These are phyloP conservation scores for Aspergillus incahuasiensis DNA, from an alignment of 495 filamentous ascomycete species.

Conservation along the genomic window DNA sequence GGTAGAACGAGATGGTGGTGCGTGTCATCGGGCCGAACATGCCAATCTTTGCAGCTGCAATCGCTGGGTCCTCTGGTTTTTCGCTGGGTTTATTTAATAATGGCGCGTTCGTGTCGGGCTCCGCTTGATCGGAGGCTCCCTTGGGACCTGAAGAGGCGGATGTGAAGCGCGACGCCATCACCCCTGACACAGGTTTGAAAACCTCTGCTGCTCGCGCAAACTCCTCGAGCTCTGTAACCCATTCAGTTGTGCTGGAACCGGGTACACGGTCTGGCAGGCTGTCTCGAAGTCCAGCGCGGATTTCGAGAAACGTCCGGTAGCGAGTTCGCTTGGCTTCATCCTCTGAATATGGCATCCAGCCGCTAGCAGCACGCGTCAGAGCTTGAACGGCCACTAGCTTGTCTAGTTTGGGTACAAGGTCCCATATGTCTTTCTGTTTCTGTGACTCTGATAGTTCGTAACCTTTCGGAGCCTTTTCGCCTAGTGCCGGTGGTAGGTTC, in stretches of 20 bases:
- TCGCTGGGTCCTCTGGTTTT: conserved; percentile 73
- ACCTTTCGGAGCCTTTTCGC: conserved; percentile 66
- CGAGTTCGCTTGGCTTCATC: conserved; percentile 71
- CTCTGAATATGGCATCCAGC: conserved; percentile 83
- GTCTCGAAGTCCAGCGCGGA: conserved; percentile 61
- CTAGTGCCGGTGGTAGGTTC: conserved; percentile 70
- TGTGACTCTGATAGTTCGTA: conserved; percentile 56
- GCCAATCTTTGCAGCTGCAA: conserved; percentile 81
- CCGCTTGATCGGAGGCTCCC: conserved; percentile 38
- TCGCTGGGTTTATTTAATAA: conserved; percentile 52
- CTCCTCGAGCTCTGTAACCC: conserved; percentile 75
- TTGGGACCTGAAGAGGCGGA: conserved; percentile 54
- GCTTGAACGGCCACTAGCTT: conserved; percentile 70
- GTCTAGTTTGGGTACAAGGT: conserved; percentile 68
- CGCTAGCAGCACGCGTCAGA: conserved; percentile 64
- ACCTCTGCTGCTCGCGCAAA: conserved; percentile 86
- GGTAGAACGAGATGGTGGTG: conserved; percentile 66
- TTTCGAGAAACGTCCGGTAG: conserved; percentile 76
- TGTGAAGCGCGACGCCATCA: conserved; percentile 92
- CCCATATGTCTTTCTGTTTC: conserved; percentile 54
- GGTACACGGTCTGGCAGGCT: conserved; percentile 55
- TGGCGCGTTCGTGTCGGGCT: conserved; percentile 33
- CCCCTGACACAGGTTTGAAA: conserved; percentile 84
- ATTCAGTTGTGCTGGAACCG: conserved; percentile 63
- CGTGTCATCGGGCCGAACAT: conserved; percentile 93